phyloP scores from a whole-genome alignment of 169 alveolate genomes.

The Fabrea salina region DNA sequence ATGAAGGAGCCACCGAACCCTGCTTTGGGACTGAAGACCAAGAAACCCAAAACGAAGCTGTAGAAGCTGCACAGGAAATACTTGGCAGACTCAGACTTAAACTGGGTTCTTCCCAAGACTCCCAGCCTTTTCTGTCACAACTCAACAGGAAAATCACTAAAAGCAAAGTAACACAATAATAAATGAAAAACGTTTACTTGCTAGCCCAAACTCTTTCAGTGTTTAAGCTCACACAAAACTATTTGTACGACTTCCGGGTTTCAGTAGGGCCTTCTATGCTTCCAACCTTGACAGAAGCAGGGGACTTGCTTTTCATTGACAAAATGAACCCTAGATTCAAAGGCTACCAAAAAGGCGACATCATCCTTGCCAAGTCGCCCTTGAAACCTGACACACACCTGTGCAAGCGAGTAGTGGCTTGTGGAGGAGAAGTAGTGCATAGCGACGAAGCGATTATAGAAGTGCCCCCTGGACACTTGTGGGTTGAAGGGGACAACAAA shows the following conservation, averaged over 20 bases:
- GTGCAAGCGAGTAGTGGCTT: conserved; percentile 39
- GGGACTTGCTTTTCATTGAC: conserved; percentile 37
- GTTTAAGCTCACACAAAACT: conserved; percentile 16
- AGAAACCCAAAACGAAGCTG: too few species aligned
- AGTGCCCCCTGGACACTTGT: conserved; percentile 42
- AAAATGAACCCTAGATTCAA: conserved; percentile 27
- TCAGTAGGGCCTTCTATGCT: conserved; percentile 57
- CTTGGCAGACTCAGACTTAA: not conserved
- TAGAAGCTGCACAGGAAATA: not conserved
- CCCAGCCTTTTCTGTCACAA: not conserved
- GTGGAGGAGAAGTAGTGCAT: conserved; percentile 41
- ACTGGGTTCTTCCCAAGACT: not conserved
- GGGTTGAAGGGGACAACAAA: conserved; percentile 64
- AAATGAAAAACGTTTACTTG: too few species aligned
- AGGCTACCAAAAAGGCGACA: conserved; percentile 31
- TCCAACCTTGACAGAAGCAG: conserved; percentile 38
- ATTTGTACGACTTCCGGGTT: conserved; percentile 25
- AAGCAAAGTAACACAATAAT: too few species aligned
- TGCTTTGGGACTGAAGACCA: too few species aligned
- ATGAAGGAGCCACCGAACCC: too few species aligned
- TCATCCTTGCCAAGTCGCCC: conserved; percentile 40
- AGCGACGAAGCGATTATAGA: not conserved
- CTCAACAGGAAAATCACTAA: not conserved
- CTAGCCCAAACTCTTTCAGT: too few species aligned
- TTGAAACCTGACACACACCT: conserved; percentile 33